Evolutionary conservation across 2,329 filamentous ascomycete species (phyloP), one percentile per base, ranked within the genome.

Genomic region (Emericellopsis atlantica): DNA sequence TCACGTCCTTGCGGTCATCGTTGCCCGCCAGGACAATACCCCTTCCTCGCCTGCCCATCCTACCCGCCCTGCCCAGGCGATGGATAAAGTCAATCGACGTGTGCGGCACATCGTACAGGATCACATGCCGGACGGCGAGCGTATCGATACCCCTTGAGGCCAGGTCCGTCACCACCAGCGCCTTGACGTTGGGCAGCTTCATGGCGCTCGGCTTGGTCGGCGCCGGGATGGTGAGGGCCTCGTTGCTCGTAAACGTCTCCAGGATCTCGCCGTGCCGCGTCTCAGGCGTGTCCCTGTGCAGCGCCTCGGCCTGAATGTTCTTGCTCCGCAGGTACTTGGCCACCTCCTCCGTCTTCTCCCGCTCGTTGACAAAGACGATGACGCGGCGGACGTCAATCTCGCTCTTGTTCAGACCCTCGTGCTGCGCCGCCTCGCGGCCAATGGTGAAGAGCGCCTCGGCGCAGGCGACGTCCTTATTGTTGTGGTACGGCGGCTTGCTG

Each of bases 21-120:
- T 84, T 90, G 46, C 89, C 90, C 2, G 95, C 85, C 31, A 98
- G 66, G 23, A 96, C 89, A 48, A 96, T 80, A 16, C 88, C 92
- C 42, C 89, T 74, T 14, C 92, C 92, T 57, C 92, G 75, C 46
- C 88, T 76, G 3, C 88, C 88, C 87, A 96, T 96, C 29, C 92
- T 76, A 0, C 92, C 92, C 2, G 92, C 87, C 43, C 92, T 76
- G 14, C 92, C 92, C 5, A 96, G 76, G 14, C 93, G 82, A 61
- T 98, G 93, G 54, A 98, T 95, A 54, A 98, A 98, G 60, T 98
- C 93, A 45, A 98, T 93, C 0, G 88, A 94, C 0, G 86, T 94
- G 56, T 96, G 90, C 5, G 92, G 92, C n/a, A 98, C 90, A 57
- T 98, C 88, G 59, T 95, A 96, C 22, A 98, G 65, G 41, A 98